A percentile compares a stretch with the other conserved stretches of the same genome.
phyloP scores from a whole-genome alignment of 768 basidiomycete genomes.

The Psilocybe tampanensis region DNA sequence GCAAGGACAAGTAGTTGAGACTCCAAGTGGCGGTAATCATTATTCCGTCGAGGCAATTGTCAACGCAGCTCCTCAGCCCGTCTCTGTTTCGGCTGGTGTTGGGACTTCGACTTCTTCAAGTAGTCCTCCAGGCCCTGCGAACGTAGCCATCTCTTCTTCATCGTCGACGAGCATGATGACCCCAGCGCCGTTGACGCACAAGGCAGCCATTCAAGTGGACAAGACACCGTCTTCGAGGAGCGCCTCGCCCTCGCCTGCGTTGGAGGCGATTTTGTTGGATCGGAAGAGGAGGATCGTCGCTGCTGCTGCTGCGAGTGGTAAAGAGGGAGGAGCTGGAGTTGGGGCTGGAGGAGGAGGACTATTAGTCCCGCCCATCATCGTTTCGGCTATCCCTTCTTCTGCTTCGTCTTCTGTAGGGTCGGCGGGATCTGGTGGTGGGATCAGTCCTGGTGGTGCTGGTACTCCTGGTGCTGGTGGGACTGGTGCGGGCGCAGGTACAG shows the following conservation, averaged over 20 bases:
- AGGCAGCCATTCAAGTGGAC: too few species aligned
- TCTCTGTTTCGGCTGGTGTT: not conserved
- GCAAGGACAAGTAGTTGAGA: too few species aligned
- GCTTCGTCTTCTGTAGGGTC: too few species aligned
- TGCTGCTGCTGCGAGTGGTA: not conserved
- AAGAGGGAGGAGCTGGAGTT: not conserved
- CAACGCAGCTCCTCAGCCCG: not conserved
- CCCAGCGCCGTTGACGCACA: not conserved
- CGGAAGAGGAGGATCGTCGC: conserved; percentile 56
- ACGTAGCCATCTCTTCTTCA: not conserved
- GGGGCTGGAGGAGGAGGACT: not conserved
- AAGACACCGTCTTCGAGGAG: conserved; percentile 11
- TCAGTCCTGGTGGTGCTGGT: not conserved
- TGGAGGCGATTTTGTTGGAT: conserved; percentile 69
- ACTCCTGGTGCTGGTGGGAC: not conserved
- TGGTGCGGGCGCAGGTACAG: not conserved
- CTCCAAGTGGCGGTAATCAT: too few species aligned
- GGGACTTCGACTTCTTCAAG: not conserved
- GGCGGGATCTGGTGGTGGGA: not conserved
- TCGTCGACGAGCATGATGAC: not conserved
- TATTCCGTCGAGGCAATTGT: too few species aligned
- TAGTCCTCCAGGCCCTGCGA: not conserved
- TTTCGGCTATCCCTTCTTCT: too few species aligned
- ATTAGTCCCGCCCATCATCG: too few species aligned
- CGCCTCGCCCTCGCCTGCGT: conserved; percentile 43